Conservation (phyloP, 2,329 filamentous ascomycete species). For the Biscogniauxia marginata region DNA sequence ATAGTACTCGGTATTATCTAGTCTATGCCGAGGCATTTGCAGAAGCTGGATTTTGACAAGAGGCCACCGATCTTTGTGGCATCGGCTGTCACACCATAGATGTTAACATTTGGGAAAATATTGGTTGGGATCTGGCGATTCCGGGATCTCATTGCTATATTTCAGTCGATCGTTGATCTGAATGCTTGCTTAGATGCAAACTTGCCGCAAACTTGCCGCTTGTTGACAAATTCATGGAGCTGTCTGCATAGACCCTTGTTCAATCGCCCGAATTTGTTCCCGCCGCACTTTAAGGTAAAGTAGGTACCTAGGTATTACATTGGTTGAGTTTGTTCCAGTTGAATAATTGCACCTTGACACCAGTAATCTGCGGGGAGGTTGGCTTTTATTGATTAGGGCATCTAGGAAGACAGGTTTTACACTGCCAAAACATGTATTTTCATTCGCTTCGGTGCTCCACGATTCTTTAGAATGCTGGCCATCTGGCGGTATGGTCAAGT, state of each 20-base stretch:
- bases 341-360: no score
- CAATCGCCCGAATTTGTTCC: neutral
- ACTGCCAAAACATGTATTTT: slow-evolving; percentile 7
- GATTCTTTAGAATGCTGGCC: no score
- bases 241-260: slow-evolving; percentile 2
- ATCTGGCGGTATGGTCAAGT: no score
- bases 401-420: no score
- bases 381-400: no score
- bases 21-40: slow-evolving; percentile 3
- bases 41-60: slow-evolving; percentile 4
- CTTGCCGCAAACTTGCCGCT: no score
- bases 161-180: neutral
- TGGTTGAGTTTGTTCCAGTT: no score
- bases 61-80: slow-evolving; percentile 6
- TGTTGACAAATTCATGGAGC: neutral
- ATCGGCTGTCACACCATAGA: slow-evolving; percentile 6
- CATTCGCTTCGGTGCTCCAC: no score
- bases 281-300: neutral
- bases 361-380: no score
- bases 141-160: no score
- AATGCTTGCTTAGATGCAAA: neutral
- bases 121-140: neutral
- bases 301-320: no score
- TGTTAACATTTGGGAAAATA: slow-evolving; percentile 5
- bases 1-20: slow-evolving; percentile 3